These are phyloP conservation scores for Waltiozyma sp. DNA, from an alignment of 1,139 yeast species.

Conservation along the genomic window DNA sequence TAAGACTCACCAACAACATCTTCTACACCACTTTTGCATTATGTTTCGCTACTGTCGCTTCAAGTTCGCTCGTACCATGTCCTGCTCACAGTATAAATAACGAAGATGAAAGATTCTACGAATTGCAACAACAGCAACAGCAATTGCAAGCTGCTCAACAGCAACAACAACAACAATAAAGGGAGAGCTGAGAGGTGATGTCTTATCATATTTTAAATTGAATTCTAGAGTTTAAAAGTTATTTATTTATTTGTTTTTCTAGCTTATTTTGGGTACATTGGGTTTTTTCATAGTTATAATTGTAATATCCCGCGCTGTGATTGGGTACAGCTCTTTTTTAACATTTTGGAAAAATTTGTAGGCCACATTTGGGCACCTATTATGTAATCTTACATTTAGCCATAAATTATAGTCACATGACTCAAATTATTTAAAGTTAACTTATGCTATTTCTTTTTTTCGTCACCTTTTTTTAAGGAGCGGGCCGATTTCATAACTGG, in stretches of 20 bases:
- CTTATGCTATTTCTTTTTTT: too few relatives aligned
- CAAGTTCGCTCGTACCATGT: slow-evolving; percentile 29
- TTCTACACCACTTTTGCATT: slow-evolving; percentile 28
- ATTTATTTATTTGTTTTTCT: too few relatives aligned
- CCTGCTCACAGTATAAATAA: slow-evolving; percentile 30
- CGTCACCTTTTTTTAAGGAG: too few relatives aligned
- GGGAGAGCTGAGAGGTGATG: background rate
- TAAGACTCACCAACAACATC: slow-evolving; percentile 25
- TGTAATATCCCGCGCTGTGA: background rate
- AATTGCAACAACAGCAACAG: slow-evolving; percentile 5
- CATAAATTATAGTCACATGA: too few relatives aligned
- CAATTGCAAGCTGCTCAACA: background rate
- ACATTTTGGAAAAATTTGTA: too few relatives aligned
- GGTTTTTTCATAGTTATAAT: background rate
- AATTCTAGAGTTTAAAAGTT: too few relatives aligned
- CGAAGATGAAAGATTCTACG: slow-evolving; percentile 20
- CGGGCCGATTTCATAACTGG: too few relatives aligned
- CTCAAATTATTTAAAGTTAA: too few relatives aligned
- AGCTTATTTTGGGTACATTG: too few relatives aligned
- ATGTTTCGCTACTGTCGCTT: slow-evolving; percentile 29
- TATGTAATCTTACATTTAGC: too few relatives aligned
- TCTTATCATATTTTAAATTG: background rate
- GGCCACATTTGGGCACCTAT: too few relatives aligned
- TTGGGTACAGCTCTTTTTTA: background rate
- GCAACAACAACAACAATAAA: background rate